These are phyloP conservation scores for Fusarium sp. DNA, from an alignment of 2,329 filamentous ascomycete genomes.

Conservation along the genomic window DNA sequence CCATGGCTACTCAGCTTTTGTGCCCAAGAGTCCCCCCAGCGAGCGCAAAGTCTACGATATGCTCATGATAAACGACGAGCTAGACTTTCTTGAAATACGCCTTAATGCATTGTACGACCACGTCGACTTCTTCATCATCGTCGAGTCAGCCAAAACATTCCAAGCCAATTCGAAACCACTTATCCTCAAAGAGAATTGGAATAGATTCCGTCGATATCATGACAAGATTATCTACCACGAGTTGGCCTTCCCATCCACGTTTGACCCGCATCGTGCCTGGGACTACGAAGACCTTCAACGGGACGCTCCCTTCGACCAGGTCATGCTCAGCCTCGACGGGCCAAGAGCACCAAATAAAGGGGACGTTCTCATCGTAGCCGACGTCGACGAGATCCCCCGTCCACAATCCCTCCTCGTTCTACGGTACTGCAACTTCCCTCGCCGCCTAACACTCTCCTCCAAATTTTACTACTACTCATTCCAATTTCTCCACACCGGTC, in stretches of 20 bases:
- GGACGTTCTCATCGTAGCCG: constrained; percentile 67
- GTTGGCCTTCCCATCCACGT: constrained; percentile 55
- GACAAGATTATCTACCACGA: constrained; percentile 70
- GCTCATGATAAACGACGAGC: constrained; percentile 69
- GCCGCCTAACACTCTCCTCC: constrained; percentile 60
- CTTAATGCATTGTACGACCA: constrained; percentile 65
- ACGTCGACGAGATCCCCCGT: constrained; percentile 68
- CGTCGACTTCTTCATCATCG: constrained; percentile 73
- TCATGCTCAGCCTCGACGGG: constrained; percentile 58
- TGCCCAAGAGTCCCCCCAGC: constrained; percentile 23
- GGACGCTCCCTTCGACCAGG: constrained; percentile 66
- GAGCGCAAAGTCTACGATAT: constrained; percentile 58
- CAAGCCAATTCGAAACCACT: constrained; percentile 65
- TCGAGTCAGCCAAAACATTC: constrained; percentile 68
- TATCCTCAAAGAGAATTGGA: constrained; percentile 61
- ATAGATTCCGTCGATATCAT: constrained; percentile 61
- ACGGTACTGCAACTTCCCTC: constrained; percentile 61
- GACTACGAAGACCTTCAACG: constrained; percentile 62
- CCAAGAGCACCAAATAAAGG: constrained; percentile 53
- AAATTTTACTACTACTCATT: constrained; percentile 68
- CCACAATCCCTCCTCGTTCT: constrained; percentile 60
- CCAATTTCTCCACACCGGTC: constrained; percentile 55
- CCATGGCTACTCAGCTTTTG: constrained; percentile 46
- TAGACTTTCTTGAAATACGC: constrained; percentile 73
- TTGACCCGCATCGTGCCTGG: constrained; percentile 54